Percentiles rank a stretch among this genome's conserved stretches.
Evolutionary conservation across 2,329 filamentous ascomycete genomes (phyloP).

Genomic region (Lecanicillium sp.): DNA sequence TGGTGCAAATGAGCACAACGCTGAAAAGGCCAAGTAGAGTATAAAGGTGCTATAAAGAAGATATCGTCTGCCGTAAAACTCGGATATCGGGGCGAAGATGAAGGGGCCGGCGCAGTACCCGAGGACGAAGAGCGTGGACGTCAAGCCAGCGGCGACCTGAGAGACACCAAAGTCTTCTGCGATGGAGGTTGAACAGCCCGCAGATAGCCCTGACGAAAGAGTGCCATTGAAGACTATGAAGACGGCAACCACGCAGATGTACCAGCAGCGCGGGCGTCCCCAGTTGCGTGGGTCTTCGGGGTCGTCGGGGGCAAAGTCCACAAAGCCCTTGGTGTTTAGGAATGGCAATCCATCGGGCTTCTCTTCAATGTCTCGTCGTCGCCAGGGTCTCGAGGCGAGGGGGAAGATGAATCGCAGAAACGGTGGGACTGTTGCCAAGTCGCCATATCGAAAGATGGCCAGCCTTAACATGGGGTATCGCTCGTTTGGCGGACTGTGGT

Average conservation of each 20-base stretch:
- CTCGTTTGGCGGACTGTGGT: too few species aligned
- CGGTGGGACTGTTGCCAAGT: too few species aligned
- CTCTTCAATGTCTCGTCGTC: too few species aligned
- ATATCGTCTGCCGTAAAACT: conserved; percentile 41
- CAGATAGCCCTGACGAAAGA: neutral
- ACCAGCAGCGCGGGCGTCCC: neutral
- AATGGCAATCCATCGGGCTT: neutral
- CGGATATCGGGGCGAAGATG: conserved; percentile 42
- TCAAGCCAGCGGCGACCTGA: conserved; percentile 27
- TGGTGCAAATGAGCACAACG: conserved; percentile 38
- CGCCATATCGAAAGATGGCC: too few species aligned
- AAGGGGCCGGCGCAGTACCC: conserved; percentile 47
- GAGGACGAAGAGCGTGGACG: conserved; percentile 39
- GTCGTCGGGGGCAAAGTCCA: neutral
- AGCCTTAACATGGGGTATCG: too few species aligned
- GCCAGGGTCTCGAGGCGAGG: too few species aligned
- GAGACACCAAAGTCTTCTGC: neutral
- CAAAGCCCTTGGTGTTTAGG: neutral
- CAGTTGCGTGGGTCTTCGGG: neutral
- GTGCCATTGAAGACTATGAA: neutral
- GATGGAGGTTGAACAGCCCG: neutral
- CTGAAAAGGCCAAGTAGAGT: conserved; percentile 36
- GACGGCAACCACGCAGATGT: neutral
- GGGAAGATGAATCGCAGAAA: too few species aligned
- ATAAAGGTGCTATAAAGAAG: conserved; percentile 37